phyloP scores from a whole-genome alignment of 2,329 filamentous ascomycete genomes.

The Annulohypoxylon truncatum region DNA sequence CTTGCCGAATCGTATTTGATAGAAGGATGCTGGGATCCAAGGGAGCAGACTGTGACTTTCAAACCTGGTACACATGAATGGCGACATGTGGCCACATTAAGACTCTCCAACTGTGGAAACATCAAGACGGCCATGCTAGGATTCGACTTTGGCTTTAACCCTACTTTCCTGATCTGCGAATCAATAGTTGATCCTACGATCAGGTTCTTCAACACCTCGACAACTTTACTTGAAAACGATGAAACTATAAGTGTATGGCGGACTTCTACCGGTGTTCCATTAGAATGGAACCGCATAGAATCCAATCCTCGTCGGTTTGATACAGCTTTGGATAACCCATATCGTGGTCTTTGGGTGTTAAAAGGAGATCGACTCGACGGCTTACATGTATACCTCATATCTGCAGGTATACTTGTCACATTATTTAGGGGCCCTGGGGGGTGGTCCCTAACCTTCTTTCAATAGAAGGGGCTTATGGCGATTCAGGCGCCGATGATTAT shows the following conservation, averaged over 20 bases:
- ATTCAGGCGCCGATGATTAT: too few relatives aligned
- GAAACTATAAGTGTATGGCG: not conserved
- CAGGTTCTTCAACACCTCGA: not conserved
- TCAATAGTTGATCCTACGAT: not conserved
- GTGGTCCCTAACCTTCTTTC: too few relatives aligned
- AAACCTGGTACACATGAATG: not conserved
- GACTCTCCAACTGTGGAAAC: not conserved
- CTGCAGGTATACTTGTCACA: not conserved
- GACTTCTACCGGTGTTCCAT: not conserved
- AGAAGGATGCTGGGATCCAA: not conserved
- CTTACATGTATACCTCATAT: not conserved
- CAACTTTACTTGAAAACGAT: not conserved
- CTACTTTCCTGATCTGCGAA: not conserved
- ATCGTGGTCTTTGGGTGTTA: not conserved
- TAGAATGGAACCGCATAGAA: not conserved
- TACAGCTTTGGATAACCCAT: not conserved
- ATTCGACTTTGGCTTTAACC: slow-evolving; percentile 12
- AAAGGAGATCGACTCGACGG: not conserved
- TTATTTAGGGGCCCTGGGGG: too few relatives aligned
- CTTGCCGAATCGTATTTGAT: not conserved
- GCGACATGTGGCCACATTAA: not conserved
- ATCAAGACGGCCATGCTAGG: not conserved
- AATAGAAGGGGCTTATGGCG: too few relatives aligned
- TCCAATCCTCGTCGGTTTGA: not conserved
- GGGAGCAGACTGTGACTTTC: not conserved